Evolutionary conservation across 2,329 filamentous ascomycete species (phyloP), one percentile per base, ranked within the genome.

Genomic region (Thielaviopsis euricoi): DNA sequence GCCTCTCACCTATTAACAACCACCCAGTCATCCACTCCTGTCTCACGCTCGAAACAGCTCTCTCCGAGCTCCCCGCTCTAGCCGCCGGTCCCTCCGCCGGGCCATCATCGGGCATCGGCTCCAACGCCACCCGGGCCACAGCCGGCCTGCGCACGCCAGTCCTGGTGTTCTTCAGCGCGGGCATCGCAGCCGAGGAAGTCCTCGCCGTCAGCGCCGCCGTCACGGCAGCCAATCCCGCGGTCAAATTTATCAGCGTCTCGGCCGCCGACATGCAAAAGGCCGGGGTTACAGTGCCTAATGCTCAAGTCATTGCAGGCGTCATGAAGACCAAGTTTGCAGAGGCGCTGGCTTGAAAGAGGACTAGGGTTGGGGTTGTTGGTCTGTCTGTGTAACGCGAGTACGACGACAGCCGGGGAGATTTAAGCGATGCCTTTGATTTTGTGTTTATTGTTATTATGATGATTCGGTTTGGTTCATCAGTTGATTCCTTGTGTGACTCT

Each of bases 261-360:
- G 23, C 43, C n/a, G 26, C 21, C 15, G 46, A 58, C 23, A 53
- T 58, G 25, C 29, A 50, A 48, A 52, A 19, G 13, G 50, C 40
- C 19, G 52, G 52, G 5, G 29, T 43, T 9, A 56, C 46, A 3
- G 55, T 52, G 19, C 57, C 55, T 19, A 50, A 59, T 33, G 49
- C 58, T 7, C 52, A 40, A 13, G 55, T 53, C 6, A 57, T 61
- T 51, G 56, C 59, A 9, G 51, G 51, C 52, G 56, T 58, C 15
- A 26, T 60, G 33, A 62, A 62, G 61, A 10, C n/a, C 23, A 59
- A 58, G 58, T 51, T 62, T 56, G 55, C 21, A 3, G 43, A 3
- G 43, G 43, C 9, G 46, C 26, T 22, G 26, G 37, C n/a, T 2
- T 53, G 40, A 10, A 33, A 10, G 26, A n/a, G n/a, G 25, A 21